phyloP scores from a whole-genome alignment of 129 eudicot species.

The Flaveria bidentis region DNA sequence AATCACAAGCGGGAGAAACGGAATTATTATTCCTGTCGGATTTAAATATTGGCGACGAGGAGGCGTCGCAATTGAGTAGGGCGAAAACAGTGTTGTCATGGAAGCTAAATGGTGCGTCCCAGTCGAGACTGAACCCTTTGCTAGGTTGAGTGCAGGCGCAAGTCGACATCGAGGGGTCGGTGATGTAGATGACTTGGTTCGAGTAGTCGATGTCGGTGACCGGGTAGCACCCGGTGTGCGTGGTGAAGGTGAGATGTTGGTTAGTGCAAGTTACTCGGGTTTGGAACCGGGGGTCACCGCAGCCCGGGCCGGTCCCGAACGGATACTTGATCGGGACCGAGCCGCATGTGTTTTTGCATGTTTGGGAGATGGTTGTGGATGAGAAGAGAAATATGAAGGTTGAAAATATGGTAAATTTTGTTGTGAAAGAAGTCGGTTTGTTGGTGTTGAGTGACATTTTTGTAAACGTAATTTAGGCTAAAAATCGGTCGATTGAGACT shows the following conservation, averaged over 20 bases:
- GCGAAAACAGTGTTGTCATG: conserved; percentile 69
- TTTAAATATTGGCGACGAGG: conserved; percentile 65
- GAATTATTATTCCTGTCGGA: conserved; percentile 38
- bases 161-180: conserved; percentile 91
- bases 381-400: conserved; percentile 34
- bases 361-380: conserved; percentile 48
- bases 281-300: conserved; percentile 89
- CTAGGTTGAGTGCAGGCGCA: conserved; percentile 75
- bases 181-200: conserved; percentile 57
- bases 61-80: conserved; percentile 60
- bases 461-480: background rate
- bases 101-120: conserved; percentile 84
- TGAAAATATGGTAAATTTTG: conserved; percentile 35
- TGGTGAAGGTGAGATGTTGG: conserved; percentile 67
- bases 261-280: conserved; percentile 59
- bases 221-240: conserved; percentile 83
- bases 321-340: conserved; percentile 62
- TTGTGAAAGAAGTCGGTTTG: conserved; percentile 22
- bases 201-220: conserved; percentile 74
- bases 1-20: conserved; percentile 59
- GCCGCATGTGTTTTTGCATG: conserved; percentile 75
- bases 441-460: conserved; percentile 34
- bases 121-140: conserved; percentile 88
- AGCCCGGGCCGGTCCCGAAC: conserved; percentile 78
- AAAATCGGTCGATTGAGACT: conserved; percentile 19